Evolutionary conservation across 768 basidiomycete species (phyloP).

Genomic region (Lactifluus hygrophoroides): DNA sequence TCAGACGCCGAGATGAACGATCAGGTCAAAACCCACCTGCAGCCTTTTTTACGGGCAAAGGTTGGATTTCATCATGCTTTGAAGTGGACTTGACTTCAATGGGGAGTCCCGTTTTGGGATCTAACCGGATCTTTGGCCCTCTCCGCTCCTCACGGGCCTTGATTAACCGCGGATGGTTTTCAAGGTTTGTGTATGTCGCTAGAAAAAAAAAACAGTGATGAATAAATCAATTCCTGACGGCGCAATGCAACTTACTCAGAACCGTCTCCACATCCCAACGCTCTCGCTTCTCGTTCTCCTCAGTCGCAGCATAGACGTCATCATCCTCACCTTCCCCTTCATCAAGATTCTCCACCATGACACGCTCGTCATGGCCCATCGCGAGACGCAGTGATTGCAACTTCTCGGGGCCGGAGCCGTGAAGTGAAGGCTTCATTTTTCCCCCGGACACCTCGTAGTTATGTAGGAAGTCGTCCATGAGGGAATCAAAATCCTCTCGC

Average conservation of each 20-base stretch:
- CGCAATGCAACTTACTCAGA: constrained; percentile 51
- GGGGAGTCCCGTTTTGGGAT: constrained; percentile 74
- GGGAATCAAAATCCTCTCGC: constrained; percentile 80
- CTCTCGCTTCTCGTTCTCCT: constrained; percentile 52
- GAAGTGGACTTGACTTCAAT: constrained; percentile 28
- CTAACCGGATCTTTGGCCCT: constrained; percentile 58
- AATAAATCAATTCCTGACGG: not conserved
- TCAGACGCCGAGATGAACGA: constrained; percentile 19
- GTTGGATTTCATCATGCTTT: constrained; percentile 19
- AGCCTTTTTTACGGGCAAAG: not conserved
- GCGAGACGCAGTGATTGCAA: constrained; percentile 71
- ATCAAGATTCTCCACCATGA: constrained; percentile 39
- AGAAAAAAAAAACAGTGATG: constrained; percentile 15
- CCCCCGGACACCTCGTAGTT: constrained; percentile 88
- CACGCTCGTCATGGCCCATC: constrained; percentile 60
- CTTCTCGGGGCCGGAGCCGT: constrained; percentile 68
- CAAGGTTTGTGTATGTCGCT: constrained; percentile 96
- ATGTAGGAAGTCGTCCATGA: constrained; percentile 90
- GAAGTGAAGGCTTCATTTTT: constrained; percentile 69
- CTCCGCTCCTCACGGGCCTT: constrained; percentile 48
- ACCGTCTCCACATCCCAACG: constrained; percentile 97
- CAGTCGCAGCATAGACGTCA: constrained; percentile 33
- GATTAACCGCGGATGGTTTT: constrained; percentile 92
- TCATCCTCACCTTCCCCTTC: constrained; percentile 35
- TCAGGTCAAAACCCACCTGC: not conserved